phyloP scores from a whole-genome alignment of 179 eudicot genomes.

The Spergularia azorica region DNA sequence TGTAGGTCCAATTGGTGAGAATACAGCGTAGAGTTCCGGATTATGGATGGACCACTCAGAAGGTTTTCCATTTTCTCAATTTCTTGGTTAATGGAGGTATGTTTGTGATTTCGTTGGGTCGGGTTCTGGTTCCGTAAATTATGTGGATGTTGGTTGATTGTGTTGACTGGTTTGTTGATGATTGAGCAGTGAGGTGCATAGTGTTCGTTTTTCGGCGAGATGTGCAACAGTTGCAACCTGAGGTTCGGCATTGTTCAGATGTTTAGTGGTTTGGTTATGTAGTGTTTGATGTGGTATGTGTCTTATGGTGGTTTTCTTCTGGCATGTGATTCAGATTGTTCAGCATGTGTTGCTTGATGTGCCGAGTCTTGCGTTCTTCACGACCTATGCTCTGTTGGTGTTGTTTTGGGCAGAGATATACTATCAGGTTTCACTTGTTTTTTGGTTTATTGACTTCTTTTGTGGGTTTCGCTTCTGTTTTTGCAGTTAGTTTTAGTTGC shows the following conservation, averaged over 20 bases:
- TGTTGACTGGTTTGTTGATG: slow-evolving; percentile 12
- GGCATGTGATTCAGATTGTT: slow-evolving; percentile 48
- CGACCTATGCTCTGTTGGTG: slow-evolving; percentile 90
- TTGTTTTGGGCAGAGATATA: slow-evolving; percentile 98
- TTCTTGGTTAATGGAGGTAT: slow-evolving; percentile 91
- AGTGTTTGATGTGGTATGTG: slow-evolving; percentile 9
- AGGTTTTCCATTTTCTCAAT: slow-evolving; percentile 93
- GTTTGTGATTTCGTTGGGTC: slow-evolving; percentile 16
- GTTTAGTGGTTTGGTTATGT: neutral
- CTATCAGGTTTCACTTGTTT: slow-evolving; percentile 63
- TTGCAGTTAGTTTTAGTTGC: neutral
- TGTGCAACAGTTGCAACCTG: slow-evolving; percentile 68
- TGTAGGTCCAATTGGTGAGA: slow-evolving; percentile 86
- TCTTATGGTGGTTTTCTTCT: slow-evolving; percentile 26
- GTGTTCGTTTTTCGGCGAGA: slow-evolving; percentile 86
- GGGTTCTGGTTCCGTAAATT: neutral
- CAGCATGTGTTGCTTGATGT: slow-evolving; percentile 82
- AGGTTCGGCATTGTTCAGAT: slow-evolving; percentile 43
- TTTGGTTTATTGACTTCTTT: neutral
- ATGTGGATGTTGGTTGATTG: neutral
- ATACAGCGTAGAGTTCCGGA: slow-evolving; percentile 96
- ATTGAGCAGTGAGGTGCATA: slow-evolving; percentile 66
- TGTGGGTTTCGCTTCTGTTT: neutral
- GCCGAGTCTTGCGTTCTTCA: slow-evolving; percentile 96
- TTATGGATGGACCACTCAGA: slow-evolving; percentile 99